Percentiles rank a stretch among this genome's conserved stretches.
These are phyloP conservation scores for Phascolomyces articulosus DNA, from an alignment of 371 early-diverging fungal genomes.

Conservation along the genomic window DNA sequence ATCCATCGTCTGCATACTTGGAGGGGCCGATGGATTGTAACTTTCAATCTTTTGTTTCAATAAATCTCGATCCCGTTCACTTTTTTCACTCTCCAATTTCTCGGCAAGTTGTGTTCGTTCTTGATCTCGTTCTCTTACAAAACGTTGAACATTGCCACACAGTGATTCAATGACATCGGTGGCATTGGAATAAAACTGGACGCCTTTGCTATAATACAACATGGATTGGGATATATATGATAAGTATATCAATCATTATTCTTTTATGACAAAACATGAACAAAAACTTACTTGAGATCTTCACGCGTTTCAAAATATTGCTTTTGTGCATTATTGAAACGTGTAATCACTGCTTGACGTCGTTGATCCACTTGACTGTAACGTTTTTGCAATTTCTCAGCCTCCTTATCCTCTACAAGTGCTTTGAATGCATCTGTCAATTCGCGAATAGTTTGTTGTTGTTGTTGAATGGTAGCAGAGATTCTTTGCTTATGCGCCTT, in stretches of 20 bases:
- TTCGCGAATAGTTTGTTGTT: slow-evolving; percentile 77
- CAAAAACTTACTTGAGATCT: slow-evolving; percentile 49
- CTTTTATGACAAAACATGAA: background rate
- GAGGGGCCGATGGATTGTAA: slow-evolving; percentile 34
- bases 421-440: slow-evolving; percentile 73
- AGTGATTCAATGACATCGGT: slow-evolving; percentile 68
- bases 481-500: slow-evolving; percentile 78
- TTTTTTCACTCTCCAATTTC: slow-evolving; percentile 61
- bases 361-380: slow-evolving; percentile 71
- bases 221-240: background rate
- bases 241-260: too few species aligned
- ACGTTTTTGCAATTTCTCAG: slow-evolving; percentile 64
- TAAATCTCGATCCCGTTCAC: slow-evolving; percentile 71
- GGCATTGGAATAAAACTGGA: slow-evolving; percentile 81
- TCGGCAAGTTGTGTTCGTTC: slow-evolving; percentile 71
- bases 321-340: slow-evolving; percentile 61
- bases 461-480: slow-evolving; percentile 74
- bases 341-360: slow-evolving; percentile 57
- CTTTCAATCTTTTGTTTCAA: slow-evolving; percentile 72
- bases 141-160: slow-evolving; percentile 60
- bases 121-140: slow-evolving; percentile 68
- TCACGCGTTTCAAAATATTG: slow-evolving; percentile 67
- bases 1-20: slow-evolving; percentile 1
- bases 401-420: slow-evolving; percentile 78
- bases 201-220: slow-evolving; percentile 55